phyloP scores from a whole-genome alignment of 495 filamentous ascomycete genomes.

The Copromyces sp. region DNA sequence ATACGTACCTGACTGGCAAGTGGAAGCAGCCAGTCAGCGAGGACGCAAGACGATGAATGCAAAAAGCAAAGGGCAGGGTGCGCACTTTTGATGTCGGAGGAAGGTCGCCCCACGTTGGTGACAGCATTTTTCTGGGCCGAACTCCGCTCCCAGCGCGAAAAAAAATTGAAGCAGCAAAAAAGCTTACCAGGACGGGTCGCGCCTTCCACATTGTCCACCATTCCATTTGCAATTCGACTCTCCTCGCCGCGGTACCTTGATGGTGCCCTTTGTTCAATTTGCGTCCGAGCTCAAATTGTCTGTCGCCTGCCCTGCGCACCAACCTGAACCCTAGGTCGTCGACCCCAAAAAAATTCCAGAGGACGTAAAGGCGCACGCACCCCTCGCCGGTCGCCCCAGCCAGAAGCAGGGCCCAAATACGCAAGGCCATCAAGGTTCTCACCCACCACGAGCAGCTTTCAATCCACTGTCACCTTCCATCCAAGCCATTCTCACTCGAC shows the following conservation, averaged over 20 bases:
- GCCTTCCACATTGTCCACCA: background rate
- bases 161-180: background rate
- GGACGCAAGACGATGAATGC: background rate
- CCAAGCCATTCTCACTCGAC: background rate
- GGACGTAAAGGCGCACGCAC: background rate
- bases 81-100: background rate
- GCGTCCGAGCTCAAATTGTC: background rate
- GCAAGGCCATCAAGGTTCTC: conserved; percentile 17
- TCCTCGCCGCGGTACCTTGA: background rate
- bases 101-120: background rate
- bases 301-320: background rate
- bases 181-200: background rate
- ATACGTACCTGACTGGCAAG: too few species aligned
- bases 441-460: conserved; percentile 5
- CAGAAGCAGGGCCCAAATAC: background rate
- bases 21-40: background rate
- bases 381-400: background rate
- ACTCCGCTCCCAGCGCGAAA: background rate
- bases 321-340: background rate
- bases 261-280: background rate
- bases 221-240: background rate
- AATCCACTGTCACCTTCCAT: background rate
- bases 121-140: background rate
- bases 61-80: background rate
- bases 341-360: background rate